Base-by-base conservation (phyloP, 805 yeast species). In the Blastobotrys peoriensis region DNA sequence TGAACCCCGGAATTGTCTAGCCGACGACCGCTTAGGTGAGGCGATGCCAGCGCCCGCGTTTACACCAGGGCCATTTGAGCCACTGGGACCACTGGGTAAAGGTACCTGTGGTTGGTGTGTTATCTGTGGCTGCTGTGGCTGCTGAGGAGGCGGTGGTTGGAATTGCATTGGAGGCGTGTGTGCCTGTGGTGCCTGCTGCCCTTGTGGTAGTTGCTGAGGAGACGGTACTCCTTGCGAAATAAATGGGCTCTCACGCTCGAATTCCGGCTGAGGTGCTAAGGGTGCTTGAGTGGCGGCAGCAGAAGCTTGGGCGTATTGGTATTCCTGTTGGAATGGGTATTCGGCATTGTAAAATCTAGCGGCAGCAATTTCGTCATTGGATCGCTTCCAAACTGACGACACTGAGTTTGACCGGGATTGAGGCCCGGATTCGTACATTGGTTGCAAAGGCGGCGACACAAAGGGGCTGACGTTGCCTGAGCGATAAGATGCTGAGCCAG, bases 331-430 rank as follows among this genome's bases (percentile, higher is more conserved):
- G n/a, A n/a, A n/a, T n/a, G n/a, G n/a, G n/a, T n/a, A n/a, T n/a
- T n/a, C n/a, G n/a, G n/a, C n/a, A n/a, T n/a, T n/a, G n/a, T n/a
- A n/a, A n/a, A n/a, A n/a, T n/a, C n/a, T n/a, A n/a, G n/a, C n/a
- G n/a, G n/a, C n/a, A n/a, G n/a, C n/a, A n/a, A n/a, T 18, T 8
- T 22, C 34, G 17, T 20, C 35, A 30, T 39, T 5, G 35, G 19
- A 19, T 13, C 34, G 36, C 15, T 22, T 9, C 42, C 42, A 39
- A 5, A 39, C 27, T 34, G 44, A 41, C 6, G 44, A 21, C 19
- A 41, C 23, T 8, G 44, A 41, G 33, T 36, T 41, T 8, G 44
- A 41, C 17, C 44, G 22, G 10, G 43, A 40, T 28, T 19, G 36
- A 10, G 19, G 43, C 5, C 18, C 23, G 5, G 17, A 10, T 9